These are phyloP conservation scores for Dactylellina cionopaga DNA, from an alignment of 2,329 filamentous ascomycete species.

Conservation along the genomic window DNA sequence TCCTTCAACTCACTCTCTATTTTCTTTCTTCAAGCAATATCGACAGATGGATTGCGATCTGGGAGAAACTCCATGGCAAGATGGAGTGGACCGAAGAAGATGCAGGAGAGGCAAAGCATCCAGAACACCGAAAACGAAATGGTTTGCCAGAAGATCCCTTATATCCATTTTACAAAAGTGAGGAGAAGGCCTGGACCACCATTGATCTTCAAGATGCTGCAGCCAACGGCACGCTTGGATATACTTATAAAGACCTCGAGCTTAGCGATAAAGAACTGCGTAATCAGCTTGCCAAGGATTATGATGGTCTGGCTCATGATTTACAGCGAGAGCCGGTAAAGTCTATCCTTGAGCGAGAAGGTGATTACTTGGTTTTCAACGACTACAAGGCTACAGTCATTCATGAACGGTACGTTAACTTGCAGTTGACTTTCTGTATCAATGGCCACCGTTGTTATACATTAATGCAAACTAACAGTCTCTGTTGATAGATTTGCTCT, in stretches of 20 bases:
- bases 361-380: neutral
- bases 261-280: neutral
- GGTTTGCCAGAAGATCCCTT: neutral
- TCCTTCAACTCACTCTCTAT: neutral
- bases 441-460: too few species aligned
- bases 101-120: neutral
- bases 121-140: neutral
- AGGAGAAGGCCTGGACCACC: neutral
- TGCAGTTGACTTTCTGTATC: too few species aligned
- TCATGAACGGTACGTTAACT: neutral
- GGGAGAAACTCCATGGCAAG: conserved; percentile 11
- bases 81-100: conserved; percentile 1
- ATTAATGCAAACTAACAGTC: neutral
- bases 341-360: neutral
- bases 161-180: neutral
- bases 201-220: neutral
- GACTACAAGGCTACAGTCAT: neutral
- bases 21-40: conserved; percentile 9
- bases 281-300: neutral
- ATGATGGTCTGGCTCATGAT: conserved; percentile 7
- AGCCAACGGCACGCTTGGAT: neutral
- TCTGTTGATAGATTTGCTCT: neutral
- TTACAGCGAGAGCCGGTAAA: neutral
- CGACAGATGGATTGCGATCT: conserved; percentile 30
- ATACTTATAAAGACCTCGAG: neutral